Evolutionary conservation across 2,329 filamentous ascomycete species (phyloP).

Genomic region (Trichophyton equinum): DNA sequence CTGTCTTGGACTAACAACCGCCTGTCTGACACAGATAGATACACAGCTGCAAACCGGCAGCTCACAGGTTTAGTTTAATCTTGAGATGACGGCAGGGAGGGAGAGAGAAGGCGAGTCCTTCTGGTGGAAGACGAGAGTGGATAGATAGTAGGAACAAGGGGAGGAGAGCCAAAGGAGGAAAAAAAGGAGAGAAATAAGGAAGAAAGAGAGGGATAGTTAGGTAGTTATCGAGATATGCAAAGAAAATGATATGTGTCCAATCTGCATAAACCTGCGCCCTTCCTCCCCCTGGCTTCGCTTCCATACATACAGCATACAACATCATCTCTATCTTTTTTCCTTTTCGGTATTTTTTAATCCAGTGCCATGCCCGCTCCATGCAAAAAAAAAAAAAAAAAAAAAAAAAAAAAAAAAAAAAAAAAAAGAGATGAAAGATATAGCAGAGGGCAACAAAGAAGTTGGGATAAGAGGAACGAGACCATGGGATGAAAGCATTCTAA

Average conservation of each 20-base stretch:
- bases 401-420: background rate
- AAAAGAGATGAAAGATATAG: background rate
- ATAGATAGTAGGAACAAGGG: background rate
- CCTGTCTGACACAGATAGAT: no score
- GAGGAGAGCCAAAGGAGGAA: background rate
- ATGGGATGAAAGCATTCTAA: background rate
- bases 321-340: background rate
- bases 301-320: background rate
- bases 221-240: background rate
- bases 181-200: no score
- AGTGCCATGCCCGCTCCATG: constrained; percentile 2
- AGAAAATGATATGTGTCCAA: background rate
- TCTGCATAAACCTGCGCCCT: background rate
- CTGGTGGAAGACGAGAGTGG: background rate
- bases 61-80: background rate
- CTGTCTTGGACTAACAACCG: background rate
- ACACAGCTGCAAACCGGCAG: background rate
- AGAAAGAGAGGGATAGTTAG: background rate
- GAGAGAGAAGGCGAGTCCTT: background rate
- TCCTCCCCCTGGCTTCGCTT: background rate
- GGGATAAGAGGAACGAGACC: background rate
- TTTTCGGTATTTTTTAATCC: background rate
- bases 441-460: background rate
- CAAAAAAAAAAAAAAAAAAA: background rate
- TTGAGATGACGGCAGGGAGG: background rate